Evolutionary conservation across 768 basidiomycete species (phyloP).

Genomic region (Holtermanniella nyarrowii): DNA sequence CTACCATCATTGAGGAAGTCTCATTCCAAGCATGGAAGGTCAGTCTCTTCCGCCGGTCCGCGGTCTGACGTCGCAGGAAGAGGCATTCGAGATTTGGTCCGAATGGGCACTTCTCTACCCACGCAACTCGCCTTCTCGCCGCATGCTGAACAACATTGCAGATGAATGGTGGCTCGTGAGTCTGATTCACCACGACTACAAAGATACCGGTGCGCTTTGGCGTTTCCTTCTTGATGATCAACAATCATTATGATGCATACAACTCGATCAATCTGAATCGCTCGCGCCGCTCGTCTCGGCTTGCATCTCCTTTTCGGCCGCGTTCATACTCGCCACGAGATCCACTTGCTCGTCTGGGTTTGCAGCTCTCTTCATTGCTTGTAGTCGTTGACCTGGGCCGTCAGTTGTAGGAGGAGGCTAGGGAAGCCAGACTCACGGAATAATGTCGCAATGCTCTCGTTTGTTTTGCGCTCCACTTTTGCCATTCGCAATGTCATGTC

Average conservation of each 20-base stretch:
- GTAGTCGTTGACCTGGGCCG: constrained; percentile 33
- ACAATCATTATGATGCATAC: constrained; percentile 4
- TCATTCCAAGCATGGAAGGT: constrained; percentile 98
- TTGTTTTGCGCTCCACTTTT: constrained; percentile 81
- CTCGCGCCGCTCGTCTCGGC: constrained; percentile 13
- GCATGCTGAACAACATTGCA: constrained; percentile 60
- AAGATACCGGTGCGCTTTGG: constrained; percentile 68
- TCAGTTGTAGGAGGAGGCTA: not conserved
- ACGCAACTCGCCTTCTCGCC: constrained; percentile 60
- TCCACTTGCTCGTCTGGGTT: constrained; percentile 23
- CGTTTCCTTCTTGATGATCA: constrained; percentile 55
- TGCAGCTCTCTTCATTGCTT: constrained; percentile 28
- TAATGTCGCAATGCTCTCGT: constrained; percentile 81
- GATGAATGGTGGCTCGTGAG: constrained; percentile 79
- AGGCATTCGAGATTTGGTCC: constrained; percentile 90
- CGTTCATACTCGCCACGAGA: constrained; percentile 33
- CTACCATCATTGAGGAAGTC: constrained; percentile 89
- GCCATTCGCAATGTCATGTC: constrained; percentile 63
- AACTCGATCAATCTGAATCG: constrained; percentile 16
- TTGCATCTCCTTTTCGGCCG: constrained; percentile 29
- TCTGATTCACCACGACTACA: constrained; percentile 88
- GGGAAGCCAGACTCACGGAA: constrained; percentile 59
- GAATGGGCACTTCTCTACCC: constrained; percentile 87
- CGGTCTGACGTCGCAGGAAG: constrained; percentile 52
- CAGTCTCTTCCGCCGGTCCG: constrained; percentile 15